phyloP scores from a whole-genome alignment of 108 stramenopile species.

The Parietichytrium sp. region DNA sequence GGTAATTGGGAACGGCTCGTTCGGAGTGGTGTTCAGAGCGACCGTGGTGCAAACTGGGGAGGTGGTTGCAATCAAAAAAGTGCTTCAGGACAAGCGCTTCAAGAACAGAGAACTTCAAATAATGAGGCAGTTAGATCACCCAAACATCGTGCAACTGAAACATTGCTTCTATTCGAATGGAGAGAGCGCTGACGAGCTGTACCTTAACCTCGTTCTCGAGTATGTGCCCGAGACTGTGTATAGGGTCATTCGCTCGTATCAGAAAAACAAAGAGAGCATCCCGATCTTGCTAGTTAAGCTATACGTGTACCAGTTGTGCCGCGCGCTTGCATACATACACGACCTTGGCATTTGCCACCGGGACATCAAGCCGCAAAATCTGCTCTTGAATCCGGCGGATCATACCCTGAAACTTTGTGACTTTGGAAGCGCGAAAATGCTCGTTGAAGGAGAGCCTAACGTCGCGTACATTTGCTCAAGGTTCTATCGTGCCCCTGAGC shows the following conservation, averaged over 20 bases:
- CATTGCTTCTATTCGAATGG: constrained; percentile 95
- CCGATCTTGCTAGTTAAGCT: constrained; percentile 84
- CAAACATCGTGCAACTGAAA: constrained; percentile 89
- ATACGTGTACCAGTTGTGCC: constrained; percentile 92
- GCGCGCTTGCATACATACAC: constrained; percentile 94
- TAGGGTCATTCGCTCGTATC: constrained; percentile 81
- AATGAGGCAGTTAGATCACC: constrained; percentile 92
- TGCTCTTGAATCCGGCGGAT: constrained; percentile 86
- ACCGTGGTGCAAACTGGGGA: constrained; percentile 91
- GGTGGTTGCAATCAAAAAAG: constrained; percentile 90
- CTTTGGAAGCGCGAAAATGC: constrained; percentile 93
- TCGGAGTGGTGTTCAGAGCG: constrained; percentile 96
- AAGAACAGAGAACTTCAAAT: constrained; percentile 98
- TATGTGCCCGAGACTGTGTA: constrained; percentile 97
- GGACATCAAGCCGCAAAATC: constrained; percentile 98
- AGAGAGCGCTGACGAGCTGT: constrained; percentile 76
- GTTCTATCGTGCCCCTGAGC: constrained; percentile 97
- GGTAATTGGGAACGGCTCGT: constrained; percentile 96
- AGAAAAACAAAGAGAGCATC: constrained; percentile 82
- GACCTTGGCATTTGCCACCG: constrained; percentile 92
- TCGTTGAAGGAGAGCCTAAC: constrained; percentile 92
- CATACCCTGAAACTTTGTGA: constrained; percentile 95
- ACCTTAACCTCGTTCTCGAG: constrained; percentile 97
- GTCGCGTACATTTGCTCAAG: constrained; percentile 94
- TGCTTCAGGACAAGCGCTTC: constrained; percentile 95